These are phyloP conservation scores for Vitis cinerea DNA, from an alignment of 164 flowering plant species.

Conservation along the genomic window DNA sequence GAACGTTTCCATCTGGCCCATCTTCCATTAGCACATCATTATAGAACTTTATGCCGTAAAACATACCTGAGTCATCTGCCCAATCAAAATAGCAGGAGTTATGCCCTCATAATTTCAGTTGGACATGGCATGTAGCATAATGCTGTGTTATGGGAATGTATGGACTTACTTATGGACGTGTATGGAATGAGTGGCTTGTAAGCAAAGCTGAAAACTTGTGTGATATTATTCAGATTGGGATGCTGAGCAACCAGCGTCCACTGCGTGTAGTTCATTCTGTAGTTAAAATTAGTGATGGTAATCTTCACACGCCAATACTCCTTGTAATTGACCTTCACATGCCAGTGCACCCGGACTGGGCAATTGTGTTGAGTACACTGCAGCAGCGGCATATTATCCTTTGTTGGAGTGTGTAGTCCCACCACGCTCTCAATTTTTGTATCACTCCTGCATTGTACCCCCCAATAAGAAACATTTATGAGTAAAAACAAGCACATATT, in stretches of 20 bases:
- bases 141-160: too few species aligned
- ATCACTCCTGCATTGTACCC: slow-evolving; percentile 11
- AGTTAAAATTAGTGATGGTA: slow-evolving; percentile 14
- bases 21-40: slow-evolving; percentile 13
- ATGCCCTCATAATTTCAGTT: too few species aligned
- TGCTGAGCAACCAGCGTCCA: slow-evolving; percentile 20
- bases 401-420: slow-evolving; percentile 8
- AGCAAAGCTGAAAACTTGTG: slow-evolving; percentile 18
- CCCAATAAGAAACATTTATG: background rate
- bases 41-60: slow-evolving; percentile 12
- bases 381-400: slow-evolving; percentile 3
- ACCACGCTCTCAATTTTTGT: slow-evolving; percentile 9
- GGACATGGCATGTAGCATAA: too few species aligned
- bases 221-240: slow-evolving; percentile 14
- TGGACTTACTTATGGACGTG: slow-evolving; percentile 12
- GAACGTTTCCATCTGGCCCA: slow-evolving; percentile 6
- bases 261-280: slow-evolving; percentile 13
- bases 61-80: slow-evolving; percentile 14
- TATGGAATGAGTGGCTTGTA: slow-evolving; percentile 19
- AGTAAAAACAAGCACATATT: too few species aligned
- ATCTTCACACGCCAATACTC: slow-evolving; percentile 27
- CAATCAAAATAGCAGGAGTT: background rate
- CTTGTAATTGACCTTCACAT: slow-evolving; percentile 32
- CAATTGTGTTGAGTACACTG: slow-evolving; percentile 35
- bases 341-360: slow-evolving; percentile 37